These are phyloP conservation scores for Fonsecaea nubica DNA, from an alignment of 2,329 filamentous ascomycete genomes.

Conservation along the genomic window DNA sequence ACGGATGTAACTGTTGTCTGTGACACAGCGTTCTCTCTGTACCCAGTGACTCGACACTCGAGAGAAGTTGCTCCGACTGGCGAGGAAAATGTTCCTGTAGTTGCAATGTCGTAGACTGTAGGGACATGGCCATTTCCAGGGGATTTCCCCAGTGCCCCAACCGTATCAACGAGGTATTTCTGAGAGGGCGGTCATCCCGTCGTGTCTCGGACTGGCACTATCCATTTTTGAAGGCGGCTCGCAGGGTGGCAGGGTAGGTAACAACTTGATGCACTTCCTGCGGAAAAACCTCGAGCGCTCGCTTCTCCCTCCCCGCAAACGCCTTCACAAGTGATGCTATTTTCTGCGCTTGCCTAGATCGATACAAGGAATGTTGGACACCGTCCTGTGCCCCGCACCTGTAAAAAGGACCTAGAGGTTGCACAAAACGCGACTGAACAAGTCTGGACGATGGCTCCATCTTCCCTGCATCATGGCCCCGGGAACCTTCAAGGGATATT, in stretches of 20 bases:
- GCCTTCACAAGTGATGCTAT: not conserved
- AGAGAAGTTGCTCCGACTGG: not conserved
- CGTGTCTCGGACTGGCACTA: no score
- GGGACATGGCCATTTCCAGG: no score
- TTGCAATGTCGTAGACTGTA: no score
- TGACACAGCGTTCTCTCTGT: no score
- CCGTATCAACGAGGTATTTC: no score
- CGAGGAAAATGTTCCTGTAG: not conserved
- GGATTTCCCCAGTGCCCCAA: not conserved
- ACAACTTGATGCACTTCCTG: not conserved
- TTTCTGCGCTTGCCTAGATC: constrained; percentile 1
- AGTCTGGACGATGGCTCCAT: not conserved
- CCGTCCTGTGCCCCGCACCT: constrained; percentile 1
- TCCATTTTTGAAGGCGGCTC: no score
- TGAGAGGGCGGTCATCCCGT: no score
- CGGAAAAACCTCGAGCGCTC: not conserved
- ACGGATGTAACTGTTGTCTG: no score
- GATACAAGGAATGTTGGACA: not conserved
- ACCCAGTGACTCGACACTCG: no score
- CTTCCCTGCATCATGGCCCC: not conserved
- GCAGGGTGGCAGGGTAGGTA: not conserved
- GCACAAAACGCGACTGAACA: not conserved
- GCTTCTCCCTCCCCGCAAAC: constrained; percentile 5
- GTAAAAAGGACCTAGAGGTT: not conserved
- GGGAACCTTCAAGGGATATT: not conserved